Base-by-base conservation (phyloP, 2,329 filamentous ascomycete genomes). In the Ceratocystis destructans region DNA sequence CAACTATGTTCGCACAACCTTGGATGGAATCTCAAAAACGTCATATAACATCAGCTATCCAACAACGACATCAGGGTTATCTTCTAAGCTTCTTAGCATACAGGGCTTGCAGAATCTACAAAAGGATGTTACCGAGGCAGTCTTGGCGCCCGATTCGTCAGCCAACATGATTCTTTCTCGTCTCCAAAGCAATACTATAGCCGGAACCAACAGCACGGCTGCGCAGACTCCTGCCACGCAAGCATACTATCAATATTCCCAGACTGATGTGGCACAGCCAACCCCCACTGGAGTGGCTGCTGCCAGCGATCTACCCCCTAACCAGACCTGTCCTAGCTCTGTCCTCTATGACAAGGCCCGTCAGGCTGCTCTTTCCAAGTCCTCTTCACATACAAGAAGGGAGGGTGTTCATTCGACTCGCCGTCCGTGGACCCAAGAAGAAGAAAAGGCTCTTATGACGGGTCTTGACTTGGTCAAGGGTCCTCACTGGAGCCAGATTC, bases 401-500 rank as follows among this genome's bases (percentile, higher is more conserved):
- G 83, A 85, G 71, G 83, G 83, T 1, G 74, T 82, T 1, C 81
- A 83, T 69, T 84, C 82, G 1, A 84, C 83, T 1, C 83, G 91
- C 41, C 83, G 91, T 33, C 90, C 91, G 0, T 96, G 91, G 91
- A 90, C 87, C 0, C 86, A 88, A 3, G 89, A 94, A 69, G 91
- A 96, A 75, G 91, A 96, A 73, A 90, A 91, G 74, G 90, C 91
- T 0, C 79, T 96, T 20, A 93, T 96, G 87, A 84, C 88, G 62
- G 91, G 91, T 0, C 82, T 96, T 3, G 91, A 95, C 72, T 85
- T 88, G 73, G 91, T 96, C 61, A 91, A 92, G 73, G 91, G 91
- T 0, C 91, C 91, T 20, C 90, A 96, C 72, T 96, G 91, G 91
- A 93, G 89, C 70, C 90, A 96, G 73, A 96, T 96, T 61, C 79